phyloP scores from a whole-genome alignment of 495 filamentous ascomycete genomes.

The Penicillium lagena region DNA sequence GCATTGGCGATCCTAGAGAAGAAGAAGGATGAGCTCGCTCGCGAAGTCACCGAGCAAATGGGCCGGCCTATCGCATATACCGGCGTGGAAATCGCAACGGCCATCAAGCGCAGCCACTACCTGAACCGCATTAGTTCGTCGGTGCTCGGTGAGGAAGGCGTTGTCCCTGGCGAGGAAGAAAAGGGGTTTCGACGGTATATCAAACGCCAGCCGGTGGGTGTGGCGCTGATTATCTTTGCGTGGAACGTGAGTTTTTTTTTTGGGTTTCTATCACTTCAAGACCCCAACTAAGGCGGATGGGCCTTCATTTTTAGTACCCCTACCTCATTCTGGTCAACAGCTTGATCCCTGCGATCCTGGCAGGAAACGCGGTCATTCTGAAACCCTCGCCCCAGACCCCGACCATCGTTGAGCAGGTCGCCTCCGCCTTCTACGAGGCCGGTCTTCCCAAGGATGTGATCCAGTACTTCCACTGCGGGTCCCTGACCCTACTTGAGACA shows the following conservation, averaged over 20 bases:
- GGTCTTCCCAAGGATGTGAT: conserved; percentile 75
- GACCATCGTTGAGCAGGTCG: conserved; percentile 76
- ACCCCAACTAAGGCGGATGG: background rate
- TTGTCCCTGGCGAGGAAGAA: conserved; percentile 70
- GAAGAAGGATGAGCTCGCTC: conserved; percentile 72
- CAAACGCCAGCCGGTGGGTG: conserved; percentile 76
- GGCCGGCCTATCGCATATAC: conserved; percentile 85
- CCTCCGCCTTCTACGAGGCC: conserved; percentile 66
- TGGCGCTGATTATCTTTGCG: conserved; percentile 80
- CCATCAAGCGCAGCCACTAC: conserved; percentile 73
- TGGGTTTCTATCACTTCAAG: background rate
- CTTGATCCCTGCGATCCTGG: conserved; percentile 77
- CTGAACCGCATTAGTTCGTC: conserved; percentile 71
- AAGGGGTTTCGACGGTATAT: conserved; percentile 85
- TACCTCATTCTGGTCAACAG: conserved; percentile 89
- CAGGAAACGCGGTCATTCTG: conserved; percentile 82
- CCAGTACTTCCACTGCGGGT: conserved; percentile 85
- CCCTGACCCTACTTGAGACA: conserved; percentile 59
- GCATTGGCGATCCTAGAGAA: conserved; percentile 62
- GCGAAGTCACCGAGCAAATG: conserved; percentile 89
- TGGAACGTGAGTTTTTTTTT: conserved; percentile 69
- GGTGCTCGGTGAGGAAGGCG: conserved; percentile 41
- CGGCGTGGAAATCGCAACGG: conserved; percentile 72
- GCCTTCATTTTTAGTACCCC: conserved; percentile 58
- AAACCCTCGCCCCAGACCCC: conserved; percentile 95